A percentile compares a stretch with the other conserved stretches of the same genome.
These are phyloP conservation scores for Lachnellula hyalina DNA, from an alignment of 2,329 filamentous ascomycete genomes.

Conservation along the genomic window DNA sequence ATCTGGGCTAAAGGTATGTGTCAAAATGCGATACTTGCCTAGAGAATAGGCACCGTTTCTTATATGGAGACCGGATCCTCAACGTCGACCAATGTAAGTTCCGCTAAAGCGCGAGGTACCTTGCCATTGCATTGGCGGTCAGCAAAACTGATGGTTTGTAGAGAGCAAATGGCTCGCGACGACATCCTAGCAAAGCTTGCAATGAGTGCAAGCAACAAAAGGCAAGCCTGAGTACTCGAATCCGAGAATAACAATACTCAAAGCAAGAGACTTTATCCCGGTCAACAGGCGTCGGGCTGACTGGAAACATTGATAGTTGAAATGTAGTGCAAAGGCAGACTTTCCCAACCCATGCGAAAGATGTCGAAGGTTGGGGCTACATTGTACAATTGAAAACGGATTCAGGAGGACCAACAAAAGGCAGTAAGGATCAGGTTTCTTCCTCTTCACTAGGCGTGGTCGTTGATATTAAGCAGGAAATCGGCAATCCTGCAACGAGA, in stretches of 20 bases:
- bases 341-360: slow-evolving; percentile 8
- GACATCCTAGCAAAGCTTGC: slow-evolving; percentile 12
- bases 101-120: background rate
- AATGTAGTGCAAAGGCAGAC: slow-evolving; percentile 10
- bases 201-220: slow-evolving; percentile 15
- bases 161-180: slow-evolving; percentile 2
- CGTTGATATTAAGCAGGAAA: slow-evolving; percentile 1
- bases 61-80: background rate
- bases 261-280: background rate
- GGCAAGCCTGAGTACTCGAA: background rate
- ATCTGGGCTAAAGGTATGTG: background rate
- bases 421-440: slow-evolving; percentile 7
- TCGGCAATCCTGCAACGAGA: slow-evolving; percentile 11
- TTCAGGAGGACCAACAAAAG: slow-evolving; percentile 11
- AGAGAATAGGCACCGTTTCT: background rate
- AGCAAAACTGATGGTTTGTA: background rate
- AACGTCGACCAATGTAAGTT: background rate
- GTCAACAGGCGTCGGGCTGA: background rate
- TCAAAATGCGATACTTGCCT: background rate
- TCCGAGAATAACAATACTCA: background rate
- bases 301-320: slow-evolving; percentile 3
- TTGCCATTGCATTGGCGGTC: background rate
- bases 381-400: slow-evolving; percentile 9
- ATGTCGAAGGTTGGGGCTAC: slow-evolving; percentile 6
- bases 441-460: background rate